Evolutionary conservation across 2,329 filamentous ascomycete species (phyloP).

Genomic region (Teratosphaeria destructans): DNA sequence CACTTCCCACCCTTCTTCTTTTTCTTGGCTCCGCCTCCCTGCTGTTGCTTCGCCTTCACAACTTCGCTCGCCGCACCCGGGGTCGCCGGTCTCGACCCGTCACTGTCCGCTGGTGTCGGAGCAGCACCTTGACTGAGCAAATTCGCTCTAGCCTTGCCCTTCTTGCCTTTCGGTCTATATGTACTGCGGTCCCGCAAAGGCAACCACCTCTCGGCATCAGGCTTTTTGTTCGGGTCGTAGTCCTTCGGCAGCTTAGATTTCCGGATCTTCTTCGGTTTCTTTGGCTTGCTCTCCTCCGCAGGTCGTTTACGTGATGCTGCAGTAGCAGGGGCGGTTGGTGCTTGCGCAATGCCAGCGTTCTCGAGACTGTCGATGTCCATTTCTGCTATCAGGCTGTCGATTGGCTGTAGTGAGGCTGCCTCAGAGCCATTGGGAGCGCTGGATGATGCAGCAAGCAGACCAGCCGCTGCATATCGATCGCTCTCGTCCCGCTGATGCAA

Average conservation of each 20-base stretch:
- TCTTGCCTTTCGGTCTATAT: slow-evolving; percentile 84
- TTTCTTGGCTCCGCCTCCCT: slow-evolving; percentile 25
- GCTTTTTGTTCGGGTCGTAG: slow-evolving; percentile 65
- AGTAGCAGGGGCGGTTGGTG: slow-evolving; percentile 7
- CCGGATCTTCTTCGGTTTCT: slow-evolving; percentile 48
- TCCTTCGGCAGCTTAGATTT: slow-evolving; percentile 59
- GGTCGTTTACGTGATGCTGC: slow-evolving; percentile 39
- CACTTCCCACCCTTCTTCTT: slow-evolving; percentile 26
- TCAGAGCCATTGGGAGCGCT: slow-evolving; percentile 44
- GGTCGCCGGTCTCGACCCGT: slow-evolving; percentile 22
- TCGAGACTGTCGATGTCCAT: slow-evolving; percentile 55
- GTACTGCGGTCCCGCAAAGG: slow-evolving; percentile 79
- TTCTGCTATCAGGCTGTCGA: slow-evolving; percentile 50
- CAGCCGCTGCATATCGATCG: slow-evolving; percentile 64
- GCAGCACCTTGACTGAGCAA: slow-evolving; percentile 77
- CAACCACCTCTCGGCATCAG: slow-evolving; percentile 88
- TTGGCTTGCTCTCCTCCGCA: slow-evolving; percentile 31
- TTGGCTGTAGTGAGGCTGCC: slow-evolving; percentile 48
- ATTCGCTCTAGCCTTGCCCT: slow-evolving; percentile 58
- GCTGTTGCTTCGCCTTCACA: slow-evolving; percentile 37
- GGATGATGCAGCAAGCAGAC: slow-evolving; percentile 69
- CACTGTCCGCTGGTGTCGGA: slow-evolving; percentile 54
- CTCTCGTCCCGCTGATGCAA: slow-evolving; percentile 56
- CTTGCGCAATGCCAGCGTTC: slow-evolving; percentile 50
- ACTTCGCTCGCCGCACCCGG: slow-evolving; percentile 21